Conservation (phyloP, 352 stramenopile genomes). For the Globisporangium uncinulatum region DNA sequence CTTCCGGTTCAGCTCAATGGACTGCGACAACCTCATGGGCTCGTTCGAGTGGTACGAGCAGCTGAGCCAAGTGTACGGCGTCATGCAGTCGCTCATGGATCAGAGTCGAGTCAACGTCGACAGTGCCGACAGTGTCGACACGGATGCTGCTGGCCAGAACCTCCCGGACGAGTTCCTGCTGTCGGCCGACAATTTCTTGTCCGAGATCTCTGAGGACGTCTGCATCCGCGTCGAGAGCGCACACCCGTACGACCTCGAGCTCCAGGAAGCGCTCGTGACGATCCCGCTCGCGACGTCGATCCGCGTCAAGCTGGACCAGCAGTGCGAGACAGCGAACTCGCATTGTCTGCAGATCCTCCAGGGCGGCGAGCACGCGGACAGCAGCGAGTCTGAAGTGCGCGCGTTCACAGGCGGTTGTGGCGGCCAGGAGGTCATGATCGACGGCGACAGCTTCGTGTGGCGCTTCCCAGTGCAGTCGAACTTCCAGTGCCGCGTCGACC, state of each 20-base stretch:
- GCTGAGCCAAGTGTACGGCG: constrained; percentile 78
- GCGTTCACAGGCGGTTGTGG: constrained; percentile 80
- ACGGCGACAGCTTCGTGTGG: constrained; percentile 85
- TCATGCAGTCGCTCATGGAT: constrained; percentile 82
- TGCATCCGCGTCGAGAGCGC: constrained; percentile 73
- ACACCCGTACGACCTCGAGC: constrained; percentile 78
- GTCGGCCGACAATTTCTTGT: constrained; percentile 85
- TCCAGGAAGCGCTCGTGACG: constrained; percentile 74
- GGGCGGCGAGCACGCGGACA: constrained; percentile 43
- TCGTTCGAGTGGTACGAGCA: constrained; percentile 86
- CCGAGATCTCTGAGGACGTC: constrained; percentile 77
- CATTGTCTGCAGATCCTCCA: constrained; percentile 86
- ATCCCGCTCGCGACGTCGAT: constrained; percentile 83
- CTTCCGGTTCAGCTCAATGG: constrained; percentile 77
- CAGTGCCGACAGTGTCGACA: neutral
- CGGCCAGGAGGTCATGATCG: constrained; percentile 83
- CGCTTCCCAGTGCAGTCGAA: constrained; percentile 85
- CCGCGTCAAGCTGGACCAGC: constrained; percentile 65
- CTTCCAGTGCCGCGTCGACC: constrained; percentile 85
- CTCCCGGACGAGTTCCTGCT: constrained; percentile 86
- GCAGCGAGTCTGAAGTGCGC: constrained; percentile 68
- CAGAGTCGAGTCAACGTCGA: constrained; percentile 9
- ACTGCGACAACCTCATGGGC: constrained; percentile 84
- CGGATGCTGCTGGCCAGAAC: constrained; percentile 4
- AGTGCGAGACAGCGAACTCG: constrained; percentile 79